Percentiles rank a stretch among this genome's conserved stretches.
These are phyloP conservation scores for Penicillium roqueforti DNA, from an alignment of 495 filamentous ascomycete genomes.

Conservation along the genomic window DNA sequence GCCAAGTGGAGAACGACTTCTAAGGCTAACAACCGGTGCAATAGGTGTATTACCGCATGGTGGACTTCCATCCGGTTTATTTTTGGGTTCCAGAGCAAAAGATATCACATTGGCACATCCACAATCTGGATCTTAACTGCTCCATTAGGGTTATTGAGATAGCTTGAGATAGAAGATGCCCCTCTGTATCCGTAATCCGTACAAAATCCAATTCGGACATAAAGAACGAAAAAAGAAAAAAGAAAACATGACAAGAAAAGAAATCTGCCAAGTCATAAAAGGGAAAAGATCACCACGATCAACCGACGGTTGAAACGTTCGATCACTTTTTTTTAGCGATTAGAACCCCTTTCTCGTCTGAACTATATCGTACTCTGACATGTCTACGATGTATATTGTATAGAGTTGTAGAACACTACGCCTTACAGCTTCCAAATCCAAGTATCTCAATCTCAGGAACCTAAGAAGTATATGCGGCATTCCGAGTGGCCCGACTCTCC, in stretches of 20 bases:
- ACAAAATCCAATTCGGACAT: neutral
- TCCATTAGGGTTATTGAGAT: neutral
- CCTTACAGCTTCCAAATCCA: neutral
- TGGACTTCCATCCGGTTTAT: constrained; percentile 10
- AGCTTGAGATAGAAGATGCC: too few species aligned
- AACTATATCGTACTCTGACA: neutral
- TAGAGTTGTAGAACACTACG: too few species aligned
- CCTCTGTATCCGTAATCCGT: too few species aligned
- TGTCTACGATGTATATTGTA: too few species aligned
- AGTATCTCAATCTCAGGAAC: neutral
- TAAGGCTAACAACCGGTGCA: constrained; percentile 6
- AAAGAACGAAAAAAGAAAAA: neutral
- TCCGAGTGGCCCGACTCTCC: constrained; percentile 14
- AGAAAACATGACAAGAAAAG: constrained; percentile 1
- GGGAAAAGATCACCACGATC: constrained; percentile 18
- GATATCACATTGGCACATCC: neutral
- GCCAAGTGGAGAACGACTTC: constrained; percentile 17
- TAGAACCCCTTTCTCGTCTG: neutral
- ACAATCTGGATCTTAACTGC: neutral
- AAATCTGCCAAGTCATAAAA: constrained; percentile 9
- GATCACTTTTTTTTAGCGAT: constrained; percentile 6
- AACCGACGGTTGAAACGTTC: constrained; percentile 16
- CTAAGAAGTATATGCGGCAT: constrained; percentile 2
- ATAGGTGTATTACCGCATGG: constrained; percentile 10
- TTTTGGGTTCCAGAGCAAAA: constrained; percentile 8